phyloP scores from a whole-genome alignment of 371 early-diverging fungal genomes.

The Mortierella sp. region DNA sequence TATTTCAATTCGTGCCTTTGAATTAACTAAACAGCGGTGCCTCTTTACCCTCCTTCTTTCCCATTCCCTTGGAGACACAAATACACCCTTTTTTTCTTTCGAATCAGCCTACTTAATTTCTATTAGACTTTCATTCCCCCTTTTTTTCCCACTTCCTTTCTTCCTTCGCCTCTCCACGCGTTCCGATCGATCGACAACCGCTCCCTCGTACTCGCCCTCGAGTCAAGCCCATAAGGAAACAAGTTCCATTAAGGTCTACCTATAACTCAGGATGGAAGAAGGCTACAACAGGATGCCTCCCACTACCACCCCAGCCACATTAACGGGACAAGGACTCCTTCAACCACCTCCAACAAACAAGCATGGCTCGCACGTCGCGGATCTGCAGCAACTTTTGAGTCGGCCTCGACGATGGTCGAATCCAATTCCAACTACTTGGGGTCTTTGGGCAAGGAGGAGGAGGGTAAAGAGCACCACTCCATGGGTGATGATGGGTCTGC shows the following conservation, averaged over 20 bases:
- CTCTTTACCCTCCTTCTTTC: not conserved
- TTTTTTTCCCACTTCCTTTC: not conserved
- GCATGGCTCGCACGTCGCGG: not conserved
- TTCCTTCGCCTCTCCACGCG: not conserved
- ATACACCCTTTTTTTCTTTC: not conserved
- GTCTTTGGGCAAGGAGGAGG: not conserved
- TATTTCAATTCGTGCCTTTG: too few species aligned
- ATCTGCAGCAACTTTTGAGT: slow-evolving; percentile 20
- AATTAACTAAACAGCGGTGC: not conserved
- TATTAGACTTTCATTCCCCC: not conserved
- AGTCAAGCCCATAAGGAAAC: not conserved
- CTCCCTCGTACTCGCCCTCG: not conserved
- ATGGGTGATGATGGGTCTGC: not conserved
- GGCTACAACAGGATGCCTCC: not conserved
- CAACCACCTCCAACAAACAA: not conserved
- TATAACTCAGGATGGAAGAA: slow-evolving; percentile 4
- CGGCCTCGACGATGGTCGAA: slow-evolving; percentile 19
- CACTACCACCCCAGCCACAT: not conserved
- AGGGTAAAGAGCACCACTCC: not conserved
- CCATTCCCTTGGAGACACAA: not conserved
- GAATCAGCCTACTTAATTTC: not conserved
- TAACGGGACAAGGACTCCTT: not conserved
- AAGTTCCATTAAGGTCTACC: not conserved
- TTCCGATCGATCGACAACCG: not conserved
- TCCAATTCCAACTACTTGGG: not conserved